phyloP scores from a whole-genome alignment of 176 grass and related monocot species.

The Hordeum vulgare region MorexV3_pseudomolecules_assembly NC_058524.1:511571168-511571667 shows the following conservation, averaged over 20 bases:
- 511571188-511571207: constrained; percentile 80
- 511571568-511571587: constrained; percentile 41
- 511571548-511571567: constrained; percentile 25
- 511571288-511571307: constrained; percentile 30
- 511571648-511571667: constrained; percentile 35
- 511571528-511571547: constrained; percentile 22
- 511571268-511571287: constrained; percentile 35
- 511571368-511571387: constrained; percentile 16
- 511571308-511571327: constrained; percentile 17
- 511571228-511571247: constrained; percentile 43
- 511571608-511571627: constrained; percentile 47
- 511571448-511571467: constrained; percentile 29
- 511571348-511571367: constrained; percentile 31
- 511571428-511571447: constrained; percentile 80
- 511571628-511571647: constrained; percentile 30
- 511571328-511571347: constrained; percentile 30
- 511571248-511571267: constrained; percentile 43
- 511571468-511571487: constrained; percentile 24
- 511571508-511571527: constrained; percentile 45
- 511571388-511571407: constrained; percentile 53
- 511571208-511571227: constrained; percentile 81
- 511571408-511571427: constrained; percentile 94
- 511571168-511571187: constrained; percentile 43
- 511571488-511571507: constrained; percentile 40
- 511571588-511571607: constrained; percentile 29